Conservation (phyloP, 495 filamentous ascomycete genomes). For the Collariella sp. region DNA sequence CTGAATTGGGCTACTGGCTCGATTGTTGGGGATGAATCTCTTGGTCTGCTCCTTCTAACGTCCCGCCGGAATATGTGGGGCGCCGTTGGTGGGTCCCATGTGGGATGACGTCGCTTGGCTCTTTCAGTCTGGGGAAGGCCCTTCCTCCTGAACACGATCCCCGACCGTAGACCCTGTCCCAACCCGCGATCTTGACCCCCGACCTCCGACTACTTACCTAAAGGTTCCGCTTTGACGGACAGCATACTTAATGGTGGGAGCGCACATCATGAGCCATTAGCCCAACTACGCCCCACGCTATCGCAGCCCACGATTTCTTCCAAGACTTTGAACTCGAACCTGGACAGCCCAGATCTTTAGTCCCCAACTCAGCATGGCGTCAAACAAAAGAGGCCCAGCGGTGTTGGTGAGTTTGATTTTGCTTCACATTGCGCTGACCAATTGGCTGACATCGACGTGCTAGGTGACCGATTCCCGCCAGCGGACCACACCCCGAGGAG, state of each 20-base stretch:
- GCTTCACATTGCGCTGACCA: not conserved
- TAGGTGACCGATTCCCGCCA: slow-evolving; percentile 35
- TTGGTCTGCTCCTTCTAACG: no score
- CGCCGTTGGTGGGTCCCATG: slow-evolving; percentile 1
- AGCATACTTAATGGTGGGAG: not conserved
- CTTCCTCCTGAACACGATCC: no score
- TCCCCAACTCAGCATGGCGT: slow-evolving; percentile 18
- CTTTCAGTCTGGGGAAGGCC: slow-evolving; percentile 4
- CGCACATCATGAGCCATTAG: not conserved
- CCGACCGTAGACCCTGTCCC: not conserved
- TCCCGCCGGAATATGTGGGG: no score
- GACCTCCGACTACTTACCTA: not conserved
- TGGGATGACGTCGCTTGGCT: slow-evolving; percentile 24
- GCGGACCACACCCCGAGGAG: slow-evolving; percentile 19
- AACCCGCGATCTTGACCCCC: no score
- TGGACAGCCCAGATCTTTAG: not conserved
- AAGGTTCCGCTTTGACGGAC: not conserved
- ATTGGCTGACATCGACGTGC: not conserved
- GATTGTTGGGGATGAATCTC: not conserved
- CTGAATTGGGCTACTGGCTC: not conserved
- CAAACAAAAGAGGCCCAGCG: slow-evolving; percentile 29
- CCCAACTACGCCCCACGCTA: not conserved
- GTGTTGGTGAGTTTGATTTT: slow-evolving; percentile 24
- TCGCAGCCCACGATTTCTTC: not conserved
- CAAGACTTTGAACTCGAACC: not conserved